These are phyloP conservation scores for Porpolomopsis calyptriformis DNA, from an alignment of 768 basidiomycete species.

Conservation along the genomic window DNA sequence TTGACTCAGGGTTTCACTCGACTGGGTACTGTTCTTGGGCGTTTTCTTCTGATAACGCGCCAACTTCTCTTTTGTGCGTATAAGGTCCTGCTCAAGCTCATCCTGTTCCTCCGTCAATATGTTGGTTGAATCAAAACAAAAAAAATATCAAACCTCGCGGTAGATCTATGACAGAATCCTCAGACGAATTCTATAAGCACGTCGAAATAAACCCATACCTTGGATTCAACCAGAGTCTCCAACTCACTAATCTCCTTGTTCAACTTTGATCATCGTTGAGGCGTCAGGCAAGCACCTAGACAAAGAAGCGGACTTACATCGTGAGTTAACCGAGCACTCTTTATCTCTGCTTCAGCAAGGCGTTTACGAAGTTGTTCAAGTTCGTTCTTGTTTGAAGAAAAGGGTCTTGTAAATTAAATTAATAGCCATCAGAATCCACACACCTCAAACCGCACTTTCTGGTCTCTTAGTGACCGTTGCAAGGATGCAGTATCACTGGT, in stretches of 20 bases:
- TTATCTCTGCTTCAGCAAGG: slow-evolving; percentile 61
- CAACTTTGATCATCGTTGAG: slow-evolving; percentile 36
- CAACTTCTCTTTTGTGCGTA: slow-evolving; percentile 63
- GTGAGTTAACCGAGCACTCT: slow-evolving; percentile 56
- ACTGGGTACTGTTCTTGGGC: slow-evolving; percentile 36
- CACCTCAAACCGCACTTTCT: slow-evolving; percentile 46
- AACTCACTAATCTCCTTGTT: slow-evolving; percentile 89
- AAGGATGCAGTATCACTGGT: slow-evolving; percentile 27
- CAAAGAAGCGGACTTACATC: slow-evolving; percentile 38
- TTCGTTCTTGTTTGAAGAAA: slow-evolving; percentile 36
- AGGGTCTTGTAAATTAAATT: background rate
- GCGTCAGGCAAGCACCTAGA: background rate
- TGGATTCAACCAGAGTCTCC: slow-evolving; percentile 87
- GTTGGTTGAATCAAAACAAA: slow-evolving; percentile 1
- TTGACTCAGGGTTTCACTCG: slow-evolving; percentile 21
- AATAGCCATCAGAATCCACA: slow-evolving; percentile 8
- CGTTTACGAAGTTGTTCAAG: slow-evolving; percentile 62
- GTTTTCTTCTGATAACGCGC: slow-evolving; percentile 48
- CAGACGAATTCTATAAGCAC: background rate
- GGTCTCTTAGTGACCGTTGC: slow-evolving; percentile 36
- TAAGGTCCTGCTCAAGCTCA: slow-evolving; percentile 78
- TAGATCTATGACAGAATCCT: slow-evolving; percentile 49
- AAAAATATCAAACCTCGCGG: slow-evolving; percentile 44
- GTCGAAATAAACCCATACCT: slow-evolving; percentile 36
- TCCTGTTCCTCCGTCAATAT: slow-evolving; percentile 55